Evolutionary conservation across 1,139 yeast genomes (phyloP).

Genomic region (Magnusiomyces clavatus): DNA sequence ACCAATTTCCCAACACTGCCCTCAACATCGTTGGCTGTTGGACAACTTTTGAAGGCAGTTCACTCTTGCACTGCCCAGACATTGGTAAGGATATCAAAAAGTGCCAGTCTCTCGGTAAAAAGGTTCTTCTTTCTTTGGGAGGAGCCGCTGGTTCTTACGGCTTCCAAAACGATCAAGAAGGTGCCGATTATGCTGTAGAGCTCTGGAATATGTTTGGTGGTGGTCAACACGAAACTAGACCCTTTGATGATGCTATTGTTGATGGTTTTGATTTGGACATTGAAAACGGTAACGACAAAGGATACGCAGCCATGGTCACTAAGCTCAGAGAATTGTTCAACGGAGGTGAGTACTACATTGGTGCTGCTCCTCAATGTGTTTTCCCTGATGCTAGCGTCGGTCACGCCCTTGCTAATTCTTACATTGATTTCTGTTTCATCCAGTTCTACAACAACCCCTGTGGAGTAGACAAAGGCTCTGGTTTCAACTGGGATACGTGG

Average conservation of each 20-base stretch:
- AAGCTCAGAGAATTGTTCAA: conserved; percentile 49
- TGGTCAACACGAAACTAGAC: conserved; percentile 45
- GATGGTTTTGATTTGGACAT: conserved; percentile 72
- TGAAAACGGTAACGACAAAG: conserved; percentile 46
- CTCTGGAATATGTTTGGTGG: conserved; percentile 88
- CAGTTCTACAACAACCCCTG: conserved; percentile 93
- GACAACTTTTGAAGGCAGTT: conserved; percentile 41
- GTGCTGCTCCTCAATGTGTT: conserved; percentile 95
- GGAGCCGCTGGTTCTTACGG: conserved; percentile 79
- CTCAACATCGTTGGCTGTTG: conserved; percentile 67
- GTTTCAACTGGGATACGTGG: conserved; percentile 72
- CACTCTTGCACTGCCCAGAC: conserved; percentile 46
- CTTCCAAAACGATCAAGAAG: conserved; percentile 52
- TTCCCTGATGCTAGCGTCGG: conserved; percentile 84
- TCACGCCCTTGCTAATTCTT: conserved; percentile 49
- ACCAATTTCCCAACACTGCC: conserved; percentile 44
- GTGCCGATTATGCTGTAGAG: conserved; percentile 58
- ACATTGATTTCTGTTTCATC: conserved; percentile 76
- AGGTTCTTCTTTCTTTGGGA: conserved; percentile 68
- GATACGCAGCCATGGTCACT: conserved; percentile 45
- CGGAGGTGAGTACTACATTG: conserved; percentile 49
- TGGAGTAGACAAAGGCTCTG: conserved; percentile 27
- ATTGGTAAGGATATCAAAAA: conserved; percentile 63
- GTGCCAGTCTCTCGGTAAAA: conserved; percentile 68
- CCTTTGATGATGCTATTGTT: conserved; percentile 58